Percentiles rank a stretch among this genome's conserved stretches.
These are phyloP conservation scores for Debaryomyces castellii DNA, from an alignment of 805 yeast genomes.

Conservation along the genomic window DNA sequence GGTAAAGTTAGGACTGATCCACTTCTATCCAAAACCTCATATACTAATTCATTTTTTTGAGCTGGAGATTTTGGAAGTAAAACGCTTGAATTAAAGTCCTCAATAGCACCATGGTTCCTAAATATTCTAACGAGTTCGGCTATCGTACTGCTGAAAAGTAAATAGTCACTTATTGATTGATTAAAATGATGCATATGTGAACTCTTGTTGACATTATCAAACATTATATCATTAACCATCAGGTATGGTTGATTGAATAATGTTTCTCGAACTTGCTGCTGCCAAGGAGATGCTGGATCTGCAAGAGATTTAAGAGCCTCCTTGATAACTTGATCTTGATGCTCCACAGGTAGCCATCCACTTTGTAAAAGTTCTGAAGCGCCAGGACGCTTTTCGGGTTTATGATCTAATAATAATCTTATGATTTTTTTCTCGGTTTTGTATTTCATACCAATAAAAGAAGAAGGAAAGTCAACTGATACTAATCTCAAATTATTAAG, in stretches of 20 bases:
- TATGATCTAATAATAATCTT: conserved; percentile 66
- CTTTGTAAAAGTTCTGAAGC: conserved; percentile 75
- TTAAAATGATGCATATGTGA: conserved; percentile 25
- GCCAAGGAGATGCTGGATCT: conserved; percentile 93
- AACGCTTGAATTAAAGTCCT: conserved; percentile 59
- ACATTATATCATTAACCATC: conserved; percentile 80
- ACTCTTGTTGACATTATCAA: conserved; percentile 50
- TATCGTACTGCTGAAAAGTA: conserved; percentile 60
- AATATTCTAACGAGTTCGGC: conserved; percentile 64
- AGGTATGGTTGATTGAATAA: conserved; percentile 83
- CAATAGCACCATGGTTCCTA: conserved; percentile 82
- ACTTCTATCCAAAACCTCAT: conserved; percentile 77
- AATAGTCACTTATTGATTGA: conserved; percentile 40
- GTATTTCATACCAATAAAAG: conserved; percentile 53
- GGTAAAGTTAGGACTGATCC: conserved; percentile 90
- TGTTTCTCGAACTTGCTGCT: conserved; percentile 84
- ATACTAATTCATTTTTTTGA: conserved; percentile 60
- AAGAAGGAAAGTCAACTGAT: conserved; percentile 66
- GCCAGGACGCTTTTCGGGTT: conserved; percentile 75
- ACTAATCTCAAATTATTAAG: conserved; percentile 62
- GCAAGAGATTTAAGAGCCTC: conserved; percentile 84
- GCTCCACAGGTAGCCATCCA: conserved; percentile 83
- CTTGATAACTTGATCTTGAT: conserved; percentile 84
- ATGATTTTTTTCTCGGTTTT: conserved; percentile 68
- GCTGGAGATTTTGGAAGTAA: conserved; percentile 82